Percentiles rank a stretch among this genome's conserved stretches.
These are phyloP conservation scores for Rheum nobile DNA, from an alignment of 148 eudicot genomes.

Conservation along the genomic window DNA sequence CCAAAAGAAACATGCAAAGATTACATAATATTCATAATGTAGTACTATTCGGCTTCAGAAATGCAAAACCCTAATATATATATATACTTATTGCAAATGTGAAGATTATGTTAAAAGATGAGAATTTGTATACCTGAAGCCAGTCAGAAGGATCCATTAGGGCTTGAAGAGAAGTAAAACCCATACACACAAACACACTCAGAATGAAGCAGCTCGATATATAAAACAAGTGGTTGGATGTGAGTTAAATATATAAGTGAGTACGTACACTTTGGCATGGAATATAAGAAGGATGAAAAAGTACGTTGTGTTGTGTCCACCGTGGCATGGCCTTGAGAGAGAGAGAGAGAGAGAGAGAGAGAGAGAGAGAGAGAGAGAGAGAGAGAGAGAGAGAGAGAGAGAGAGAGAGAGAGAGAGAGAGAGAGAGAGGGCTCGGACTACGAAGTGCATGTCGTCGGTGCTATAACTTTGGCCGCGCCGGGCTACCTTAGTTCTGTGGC, in stretches of 20 bases:
- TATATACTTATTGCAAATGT: background rate
- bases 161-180: background rate
- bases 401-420: background rate
- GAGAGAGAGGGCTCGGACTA: background rate
- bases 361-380: background rate
- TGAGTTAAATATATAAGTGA: background rate
- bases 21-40: no score
- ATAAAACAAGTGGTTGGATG: background rate
- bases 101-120: background rate
- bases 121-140: background rate
- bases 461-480: no score
- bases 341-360: background rate
- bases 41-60: background rate
- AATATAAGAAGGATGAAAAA: background rate
- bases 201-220: background rate
- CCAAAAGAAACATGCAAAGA: no score
- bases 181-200: background rate
- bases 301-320: no score
- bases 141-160: constrained; percentile 7
- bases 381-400: background rate
- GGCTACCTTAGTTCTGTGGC: no score
- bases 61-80: background rate
- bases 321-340: background rate
- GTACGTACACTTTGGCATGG: background rate
- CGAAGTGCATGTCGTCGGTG: background rate